These are phyloP conservation scores for Coemansia asiatica DNA, from an alignment of 192 early-diverging fungal species.

Conservation along the genomic window DNA sequence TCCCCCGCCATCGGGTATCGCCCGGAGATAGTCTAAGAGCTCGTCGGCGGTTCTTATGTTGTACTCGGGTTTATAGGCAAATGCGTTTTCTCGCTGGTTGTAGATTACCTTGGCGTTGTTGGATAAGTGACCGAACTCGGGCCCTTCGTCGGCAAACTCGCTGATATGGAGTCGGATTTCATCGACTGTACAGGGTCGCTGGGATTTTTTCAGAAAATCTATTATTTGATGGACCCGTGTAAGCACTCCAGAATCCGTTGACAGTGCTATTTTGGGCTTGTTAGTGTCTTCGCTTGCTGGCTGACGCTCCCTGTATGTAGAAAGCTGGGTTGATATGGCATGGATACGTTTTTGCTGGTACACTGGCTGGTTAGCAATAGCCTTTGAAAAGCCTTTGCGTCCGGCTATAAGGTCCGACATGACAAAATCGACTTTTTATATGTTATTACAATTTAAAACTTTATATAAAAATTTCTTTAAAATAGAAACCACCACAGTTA, in stretches of 20 bases:
- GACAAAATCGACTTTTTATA: conserved; percentile 13
- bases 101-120: conserved; percentile 68
- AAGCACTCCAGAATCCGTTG: conserved; percentile 12
- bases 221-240: conserved; percentile 41
- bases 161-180: conserved; percentile 60
- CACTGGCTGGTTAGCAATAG: conserved; percentile 55
- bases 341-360: conserved; percentile 23
- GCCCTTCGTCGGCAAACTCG: conserved; percentile 58
- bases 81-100: conserved; percentile 57
- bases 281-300: neutral
- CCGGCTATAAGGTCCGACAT: conserved; percentile 38
- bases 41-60: conserved; percentile 72
- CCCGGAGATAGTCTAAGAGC: conserved; percentile 61
- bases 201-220: conserved; percentile 52
- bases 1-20: conserved; percentile 59
- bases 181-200: conserved; percentile 61
- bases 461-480: neutral
- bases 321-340: conserved; percentile 5
- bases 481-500: too few relatives aligned
- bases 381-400: conserved; percentile 50
- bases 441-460: neutral
- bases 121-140: conserved; percentile 59
- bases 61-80: conserved; percentile 76
- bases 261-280: neutral
- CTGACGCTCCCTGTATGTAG: conserved; percentile 17